Conservation (phyloP, 345 rosid species). For the Lepidium africanum region DNA sequence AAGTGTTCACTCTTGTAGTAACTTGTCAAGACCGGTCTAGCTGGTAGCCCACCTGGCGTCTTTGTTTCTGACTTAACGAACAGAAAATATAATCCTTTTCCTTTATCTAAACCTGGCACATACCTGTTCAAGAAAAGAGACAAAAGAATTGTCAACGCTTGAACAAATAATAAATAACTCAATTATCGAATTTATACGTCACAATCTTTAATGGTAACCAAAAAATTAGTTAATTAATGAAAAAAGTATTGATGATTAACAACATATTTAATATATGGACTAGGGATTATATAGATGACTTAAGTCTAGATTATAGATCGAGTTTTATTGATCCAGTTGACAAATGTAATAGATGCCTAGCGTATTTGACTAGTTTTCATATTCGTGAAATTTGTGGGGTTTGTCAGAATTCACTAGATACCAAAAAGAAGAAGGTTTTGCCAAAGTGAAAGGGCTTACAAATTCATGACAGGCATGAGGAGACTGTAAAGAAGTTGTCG, state of each 20-base stretch:
- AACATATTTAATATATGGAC: too few relatives aligned
- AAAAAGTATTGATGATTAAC: not conserved
- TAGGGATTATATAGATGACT: too few relatives aligned
- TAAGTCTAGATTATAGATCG: too few relatives aligned
- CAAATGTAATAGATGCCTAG: too few relatives aligned
- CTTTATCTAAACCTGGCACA: slow-evolving; percentile 83
- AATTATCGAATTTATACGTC: not conserved
- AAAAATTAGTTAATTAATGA: not conserved
- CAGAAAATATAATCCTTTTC: slow-evolving; percentile 79
- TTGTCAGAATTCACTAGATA: too few relatives aligned
- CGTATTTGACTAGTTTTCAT: too few relatives aligned
- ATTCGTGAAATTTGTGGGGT: too few relatives aligned
- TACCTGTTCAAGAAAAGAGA: slow-evolving; percentile 35
- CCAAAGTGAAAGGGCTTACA: slow-evolving; percentile 40
- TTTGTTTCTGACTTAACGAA: slow-evolving; percentile 85
- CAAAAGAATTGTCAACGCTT: slow-evolving; percentile 9
- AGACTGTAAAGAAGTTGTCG: slow-evolving; percentile 85
- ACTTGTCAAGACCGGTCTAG: slow-evolving; percentile 93
- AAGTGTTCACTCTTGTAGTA: slow-evolving; percentile 91
- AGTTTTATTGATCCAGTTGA: too few relatives aligned
- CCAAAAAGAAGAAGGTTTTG: too few relatives aligned
- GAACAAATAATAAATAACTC: not conserved
- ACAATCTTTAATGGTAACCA: not conserved
- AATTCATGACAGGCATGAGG: slow-evolving; percentile 97
- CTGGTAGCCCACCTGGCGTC: slow-evolving; percentile 83